Base-by-base conservation (phyloP, 179 eudicot genomes). In the Spinacia oleracea region DNA sequence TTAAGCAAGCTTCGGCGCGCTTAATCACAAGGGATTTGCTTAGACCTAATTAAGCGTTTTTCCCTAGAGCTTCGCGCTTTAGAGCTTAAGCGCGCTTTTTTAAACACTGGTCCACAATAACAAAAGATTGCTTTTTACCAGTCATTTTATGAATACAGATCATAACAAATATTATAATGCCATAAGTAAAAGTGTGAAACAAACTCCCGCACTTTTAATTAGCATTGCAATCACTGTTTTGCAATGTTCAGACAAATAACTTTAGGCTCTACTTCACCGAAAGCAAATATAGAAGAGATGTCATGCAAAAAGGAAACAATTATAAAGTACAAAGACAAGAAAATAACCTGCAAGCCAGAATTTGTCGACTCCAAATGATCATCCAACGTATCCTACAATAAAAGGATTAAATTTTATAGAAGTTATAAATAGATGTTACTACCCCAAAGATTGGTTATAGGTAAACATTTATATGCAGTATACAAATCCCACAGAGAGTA, bases 291-390 rank as follows among this genome's bases (percentile, higher is more conserved):
- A 63, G 12, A 63, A 32, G 21, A 2, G 45, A 55, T 15, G 40
- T 34, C 27, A 38, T 23, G n/a, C 32, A 55, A 29, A 70, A 63
- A 21, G 35, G 53, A 29, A 38, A 23, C 55, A 42, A 43, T 31
- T 27, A 21, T 25, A 43, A 32, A 63, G 63, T 46, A 78, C 25
- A n/a, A 46, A 46, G 23, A 53, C 53, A 68, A 15, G 53, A 69
- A n/a, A 50, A 16, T 59, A 64, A 93, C 98, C 97, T 91, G 94
- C 75, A 95, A 82, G 34, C 97, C 86, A 75, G 97, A 90, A 67
- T 87, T 87, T 23, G 98, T 88, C 20, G 89, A 86, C 75, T 95
- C 97, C 67, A 93, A 91, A 78, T 95, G 97, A 70, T 89, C 88
- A 79, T 93, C 98, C 89, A 95, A 85, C 80, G 83, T 75, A 89